Percentiles rank a stretch among this genome's conserved stretches.
These are phyloP conservation scores for Ceratocystis diversiconidia DNA, from an alignment of 2,329 filamentous ascomycete species.

Conservation along the genomic window DNA sequence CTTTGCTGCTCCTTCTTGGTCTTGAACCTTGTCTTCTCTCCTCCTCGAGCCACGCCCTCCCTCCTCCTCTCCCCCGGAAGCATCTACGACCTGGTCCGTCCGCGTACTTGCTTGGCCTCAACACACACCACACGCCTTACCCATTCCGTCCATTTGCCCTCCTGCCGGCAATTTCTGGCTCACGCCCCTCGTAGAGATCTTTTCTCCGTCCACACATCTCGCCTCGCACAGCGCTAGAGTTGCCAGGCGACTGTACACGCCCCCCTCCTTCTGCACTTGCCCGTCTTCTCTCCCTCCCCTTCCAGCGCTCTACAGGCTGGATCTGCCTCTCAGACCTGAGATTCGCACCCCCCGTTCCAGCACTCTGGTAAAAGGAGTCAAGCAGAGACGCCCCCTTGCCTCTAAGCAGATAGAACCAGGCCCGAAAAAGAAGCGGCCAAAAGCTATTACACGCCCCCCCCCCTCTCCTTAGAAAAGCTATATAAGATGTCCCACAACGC, in stretches of 20 bases:
- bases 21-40: slow-evolving; percentile 6
- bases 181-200: neutral
- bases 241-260: neutral
- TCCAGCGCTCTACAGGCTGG: neutral
- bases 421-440: neutral
- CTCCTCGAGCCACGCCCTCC: slow-evolving; percentile 10
- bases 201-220: neutral
- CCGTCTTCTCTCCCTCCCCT: neutral
- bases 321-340: neutral
- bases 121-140: neutral
- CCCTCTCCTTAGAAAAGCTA: slow-evolving; percentile 3
- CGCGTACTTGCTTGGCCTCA: neutral
- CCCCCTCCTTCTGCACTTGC: neutral
- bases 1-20: slow-evolving; percentile 5
- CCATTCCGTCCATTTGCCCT: neutral
- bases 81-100: slow-evolving; percentile 1
- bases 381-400: slow-evolving; percentile 4
- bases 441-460: neutral
- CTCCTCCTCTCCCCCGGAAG: neutral
- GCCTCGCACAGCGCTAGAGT: neutral
- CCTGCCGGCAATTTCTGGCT: neutral
- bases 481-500: slow-evolving; percentile 8
- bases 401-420: slow-evolving; percentile 1
- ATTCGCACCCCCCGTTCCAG: slow-evolving; percentile 4
- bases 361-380: neutral